These are phyloP conservation scores for Teunomyces panamensis DNA, from an alignment of 805 yeast species.

Conservation along the genomic window DNA sequence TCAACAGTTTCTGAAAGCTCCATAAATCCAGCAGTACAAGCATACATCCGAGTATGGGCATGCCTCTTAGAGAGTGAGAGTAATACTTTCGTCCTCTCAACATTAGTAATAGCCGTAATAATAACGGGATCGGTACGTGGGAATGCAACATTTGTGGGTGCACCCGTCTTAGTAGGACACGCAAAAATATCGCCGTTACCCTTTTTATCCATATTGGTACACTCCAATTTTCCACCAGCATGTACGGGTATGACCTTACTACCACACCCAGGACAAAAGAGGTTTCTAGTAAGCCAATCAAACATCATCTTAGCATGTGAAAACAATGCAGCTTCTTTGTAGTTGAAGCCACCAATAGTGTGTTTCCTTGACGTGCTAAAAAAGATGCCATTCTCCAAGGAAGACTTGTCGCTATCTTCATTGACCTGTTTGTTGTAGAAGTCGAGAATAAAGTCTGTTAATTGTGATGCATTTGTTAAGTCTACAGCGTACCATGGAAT, in stretches of 20 bases:
- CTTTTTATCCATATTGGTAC: conserved; percentile 32
- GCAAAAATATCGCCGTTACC: conserved; percentile 14
- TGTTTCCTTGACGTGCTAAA: conserved; percentile 38
- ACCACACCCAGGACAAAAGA: conserved; percentile 89
- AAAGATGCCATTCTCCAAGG: conserved; percentile 15
- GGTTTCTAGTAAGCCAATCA: conserved; percentile 77
- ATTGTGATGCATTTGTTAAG: conserved; percentile 42
- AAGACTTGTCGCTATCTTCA: conserved; percentile 2
- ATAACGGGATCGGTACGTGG: conserved; percentile 92
- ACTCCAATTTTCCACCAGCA: conserved; percentile 62
- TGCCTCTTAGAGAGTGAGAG: conserved; percentile 69
- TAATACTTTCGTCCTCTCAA: conserved; percentile 57
- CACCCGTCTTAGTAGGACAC: conserved; percentile 37
- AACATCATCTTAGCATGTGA: conserved; percentile 82
- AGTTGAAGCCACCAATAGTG: conserved; percentile 27
- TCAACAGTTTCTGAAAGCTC: conserved; percentile 94
- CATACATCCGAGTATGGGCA: conserved; percentile 55
- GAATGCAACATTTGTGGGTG: conserved; percentile 75
- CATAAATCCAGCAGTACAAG: conserved; percentile 92
- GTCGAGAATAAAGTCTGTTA: conserved; percentile 34
- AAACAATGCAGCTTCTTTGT: conserved; percentile 58
- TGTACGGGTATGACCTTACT: conserved; percentile 55
- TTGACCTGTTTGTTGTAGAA: conserved; percentile 18
- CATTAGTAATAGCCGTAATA: conserved; percentile 73
- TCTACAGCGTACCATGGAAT: conserved; percentile 66